Conservation (phyloP, 768 basidiomycete genomes). For the Kondoa malvinella region DNA sequence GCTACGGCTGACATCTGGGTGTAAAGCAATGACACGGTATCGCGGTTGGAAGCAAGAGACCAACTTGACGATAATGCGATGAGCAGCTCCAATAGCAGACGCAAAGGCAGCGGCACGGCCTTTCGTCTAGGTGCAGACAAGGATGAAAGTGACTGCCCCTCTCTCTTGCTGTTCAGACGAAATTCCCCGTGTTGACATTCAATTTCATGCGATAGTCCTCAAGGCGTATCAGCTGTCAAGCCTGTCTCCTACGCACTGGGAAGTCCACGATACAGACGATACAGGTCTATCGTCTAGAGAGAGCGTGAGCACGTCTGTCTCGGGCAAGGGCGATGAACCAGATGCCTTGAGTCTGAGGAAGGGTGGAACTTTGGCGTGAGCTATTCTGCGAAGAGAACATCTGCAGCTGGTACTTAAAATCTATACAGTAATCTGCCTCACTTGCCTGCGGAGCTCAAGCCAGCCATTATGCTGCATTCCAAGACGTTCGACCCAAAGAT, state of each 20-base stretch:
- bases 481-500: conserved; percentile 92
- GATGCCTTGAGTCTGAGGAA: conserved; percentile 45
- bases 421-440: conserved; percentile 32
- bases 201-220: conserved; percentile 3
- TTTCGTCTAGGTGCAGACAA: neutral
- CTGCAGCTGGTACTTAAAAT: no score
- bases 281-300: no score
- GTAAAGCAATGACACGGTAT: no score
- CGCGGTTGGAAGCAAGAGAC: no score
- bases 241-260: neutral
- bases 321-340: conserved; percentile 47
- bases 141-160: neutral
- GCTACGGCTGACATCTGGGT: no score
- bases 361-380: conserved; percentile 33
- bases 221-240: neutral
- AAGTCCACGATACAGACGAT: neutral
- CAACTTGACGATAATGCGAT: neutral
- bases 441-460: conserved; percentile 32
- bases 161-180: no score
- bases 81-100: neutral
- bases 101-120: neutral
- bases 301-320: conserved; percentile 74
- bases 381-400: conserved; percentile 30
- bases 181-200: no score
- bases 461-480: conserved; percentile 65